Conservation (phyloP, 305 asterid species). For the Rubia balearica region DNA sequence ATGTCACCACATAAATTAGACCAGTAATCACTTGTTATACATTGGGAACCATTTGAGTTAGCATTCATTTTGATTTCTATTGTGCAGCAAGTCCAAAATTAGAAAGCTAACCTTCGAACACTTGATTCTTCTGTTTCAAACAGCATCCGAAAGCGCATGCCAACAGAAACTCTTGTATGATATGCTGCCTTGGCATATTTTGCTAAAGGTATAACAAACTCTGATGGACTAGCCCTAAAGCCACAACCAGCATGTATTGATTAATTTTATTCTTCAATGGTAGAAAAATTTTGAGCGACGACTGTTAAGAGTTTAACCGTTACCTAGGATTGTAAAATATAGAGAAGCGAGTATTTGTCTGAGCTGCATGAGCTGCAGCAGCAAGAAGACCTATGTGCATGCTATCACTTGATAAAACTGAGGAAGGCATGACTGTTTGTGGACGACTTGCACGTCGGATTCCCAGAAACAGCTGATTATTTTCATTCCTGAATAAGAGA, state of each 20-base stretch:
- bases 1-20: constrained; percentile 14
- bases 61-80: background rate
- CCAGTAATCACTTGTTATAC: background rate
- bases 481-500: constrained; percentile 64
- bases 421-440: constrained; percentile 90
- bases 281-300: background rate
- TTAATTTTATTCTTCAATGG: background rate
- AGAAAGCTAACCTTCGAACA: constrained; percentile 32
- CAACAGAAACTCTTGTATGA: constrained; percentile 42
- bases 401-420: constrained; percentile 93
- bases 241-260: constrained; percentile 8
- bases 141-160: constrained; percentile 46
- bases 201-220: constrained; percentile 37
- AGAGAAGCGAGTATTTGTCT: constrained; percentile 90
- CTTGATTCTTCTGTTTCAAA: constrained; percentile 48
- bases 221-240: constrained; percentile 41
- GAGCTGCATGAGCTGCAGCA: constrained; percentile 96
- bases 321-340: constrained; percentile 95
- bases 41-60: background rate
- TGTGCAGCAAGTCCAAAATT: background rate
- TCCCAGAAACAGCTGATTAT: constrained; percentile 80
- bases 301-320: background rate
- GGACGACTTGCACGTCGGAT: constrained; percentile 91
- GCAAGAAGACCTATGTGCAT: constrained; percentile 99
- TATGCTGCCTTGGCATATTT: constrained; percentile 35